Evolutionary conservation across 805 yeast species (phyloP).

Genomic region (Torulaspora indica): DNA sequence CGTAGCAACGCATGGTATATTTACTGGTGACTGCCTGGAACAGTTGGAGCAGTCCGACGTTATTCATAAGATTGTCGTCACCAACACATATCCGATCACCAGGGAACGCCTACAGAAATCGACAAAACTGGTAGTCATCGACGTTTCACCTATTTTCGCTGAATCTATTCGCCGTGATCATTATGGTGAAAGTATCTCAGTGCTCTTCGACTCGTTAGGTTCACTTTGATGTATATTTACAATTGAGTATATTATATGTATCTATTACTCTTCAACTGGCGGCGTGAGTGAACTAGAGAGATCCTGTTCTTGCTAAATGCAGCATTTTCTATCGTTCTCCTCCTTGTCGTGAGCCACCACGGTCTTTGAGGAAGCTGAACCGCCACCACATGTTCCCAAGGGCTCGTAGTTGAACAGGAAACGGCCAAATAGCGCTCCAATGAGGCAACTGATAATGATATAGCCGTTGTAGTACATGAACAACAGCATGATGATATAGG

Average conservation of each 20-base stretch:
- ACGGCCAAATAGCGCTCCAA: conserved; percentile 59
- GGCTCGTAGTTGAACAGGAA: conserved; percentile 50
- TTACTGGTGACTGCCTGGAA: conserved; percentile 82
- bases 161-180: conserved; percentile 99
- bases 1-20: conserved; percentile 94
- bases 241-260: background rate
- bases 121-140: conserved; percentile 77
- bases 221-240: conserved; percentile 28
- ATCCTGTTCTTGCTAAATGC: conserved; percentile 23
- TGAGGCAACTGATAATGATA: conserved; percentile 55
- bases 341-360: conserved; percentile 29
- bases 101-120: conserved; percentile 53
- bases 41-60: conserved; percentile 69
- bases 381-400: conserved; percentile 25
- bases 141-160: conserved; percentile 91
- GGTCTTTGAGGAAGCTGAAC: conserved; percentile 4
- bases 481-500: conserved; percentile 63
- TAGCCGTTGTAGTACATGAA: conserved; percentile 76
- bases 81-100: conserved; percentile 91
- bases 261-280: background rate
- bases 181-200: conserved; percentile 94
- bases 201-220: conserved; percentile 82
- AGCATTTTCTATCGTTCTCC: conserved; percentile 35
- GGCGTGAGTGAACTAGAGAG: background rate
- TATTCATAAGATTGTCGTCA: conserved; percentile 88